A percentile compares a stretch with the other conserved stretches of the same genome.
Evolutionary conservation across 208 protist genomes (phyloP).

Genomic region (Leishmania lainsoni): DNA sequence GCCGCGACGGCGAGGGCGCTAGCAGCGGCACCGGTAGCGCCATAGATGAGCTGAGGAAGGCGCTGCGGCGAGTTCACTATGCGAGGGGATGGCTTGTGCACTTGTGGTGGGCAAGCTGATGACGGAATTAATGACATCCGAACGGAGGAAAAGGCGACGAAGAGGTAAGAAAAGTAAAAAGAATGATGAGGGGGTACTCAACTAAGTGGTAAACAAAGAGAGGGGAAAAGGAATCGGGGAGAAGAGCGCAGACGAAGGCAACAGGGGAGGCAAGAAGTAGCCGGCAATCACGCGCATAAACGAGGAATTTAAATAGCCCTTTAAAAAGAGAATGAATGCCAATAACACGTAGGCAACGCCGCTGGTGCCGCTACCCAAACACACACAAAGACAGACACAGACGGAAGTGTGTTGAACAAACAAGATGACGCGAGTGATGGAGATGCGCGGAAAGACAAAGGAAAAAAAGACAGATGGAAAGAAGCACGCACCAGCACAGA

Average conservation of each 20-base stretch:
- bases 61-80: slow-evolving; percentile 10
- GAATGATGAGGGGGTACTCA: neutral
- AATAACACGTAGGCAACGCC: neutral
- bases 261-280: neutral
- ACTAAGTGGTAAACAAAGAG: slow-evolving; percentile 6
- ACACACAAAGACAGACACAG: neutral
- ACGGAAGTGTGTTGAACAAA: slow-evolving; percentile 5
- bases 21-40: neutral
- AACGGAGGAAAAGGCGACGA: neutral
- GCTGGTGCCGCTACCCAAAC: neutral
- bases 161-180: neutral
- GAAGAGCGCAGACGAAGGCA: slow-evolving; percentile 7
- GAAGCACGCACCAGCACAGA: neutral
- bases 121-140: slow-evolving; percentile 17
- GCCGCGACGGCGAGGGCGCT: neutral
- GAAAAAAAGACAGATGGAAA: slow-evolving; percentile 12
- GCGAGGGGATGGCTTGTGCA: slow-evolving; percentile 7
- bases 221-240: neutral
- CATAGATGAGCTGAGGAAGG: slow-evolving; percentile 7
- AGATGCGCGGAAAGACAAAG: slow-evolving; percentile 1
- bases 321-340: neutral
- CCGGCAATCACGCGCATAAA: slow-evolving; percentile 11
- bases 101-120: slow-evolving; percentile 5
- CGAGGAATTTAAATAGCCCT: slow-evolving; percentile 11
- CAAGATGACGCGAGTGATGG: slow-evolving; percentile 10